Evolutionary conservation across 2,329 filamentous ascomycete genomes (phyloP).

Genomic region (Emergomyces orientalis): DNA sequence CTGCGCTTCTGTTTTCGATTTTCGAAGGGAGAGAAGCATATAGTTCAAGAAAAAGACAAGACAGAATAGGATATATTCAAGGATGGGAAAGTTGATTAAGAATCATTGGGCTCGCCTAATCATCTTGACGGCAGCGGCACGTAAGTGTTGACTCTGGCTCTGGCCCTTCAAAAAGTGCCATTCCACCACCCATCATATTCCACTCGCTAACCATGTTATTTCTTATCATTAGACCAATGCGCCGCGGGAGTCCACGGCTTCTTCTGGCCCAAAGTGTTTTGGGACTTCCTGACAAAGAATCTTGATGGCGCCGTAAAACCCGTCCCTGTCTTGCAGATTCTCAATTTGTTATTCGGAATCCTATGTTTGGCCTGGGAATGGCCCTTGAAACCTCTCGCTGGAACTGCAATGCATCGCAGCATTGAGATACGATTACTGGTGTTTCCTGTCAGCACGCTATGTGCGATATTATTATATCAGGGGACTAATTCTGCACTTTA

Average conservation of each 20-base stretch:
- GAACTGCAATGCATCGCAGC: slow-evolving; percentile 69
- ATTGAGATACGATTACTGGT: slow-evolving; percentile 77
- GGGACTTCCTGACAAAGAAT: slow-evolving; percentile 88
- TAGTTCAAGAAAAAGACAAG: neutral
- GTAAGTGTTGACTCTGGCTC: slow-evolving; percentile 42
- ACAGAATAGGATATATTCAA: neutral
- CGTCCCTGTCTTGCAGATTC: slow-evolving; percentile 74
- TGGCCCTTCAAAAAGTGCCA: neutral
- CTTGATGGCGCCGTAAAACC: slow-evolving; percentile 80
- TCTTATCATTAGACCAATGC: slow-evolving; percentile 61
- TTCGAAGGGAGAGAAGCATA: neutral
- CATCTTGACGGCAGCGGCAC: slow-evolving; percentile 70
- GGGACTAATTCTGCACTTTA: slow-evolving; percentile 87
- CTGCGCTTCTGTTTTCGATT: neutral
- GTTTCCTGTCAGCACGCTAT: slow-evolving; percentile 67
- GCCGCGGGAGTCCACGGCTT: slow-evolving; percentile 73
- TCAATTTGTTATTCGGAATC: slow-evolving; percentile 78
- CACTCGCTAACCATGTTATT: slow-evolving; percentile 4
- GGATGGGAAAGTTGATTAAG: slow-evolving; percentile 97
- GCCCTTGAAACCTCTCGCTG: slow-evolving; percentile 70
- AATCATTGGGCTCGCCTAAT: slow-evolving; percentile 98
- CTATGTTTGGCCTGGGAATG: slow-evolving; percentile 80
- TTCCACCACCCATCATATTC: neutral
- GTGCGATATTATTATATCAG: slow-evolving; percentile 76
- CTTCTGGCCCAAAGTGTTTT: slow-evolving; percentile 99